phyloP scores from a whole-genome alignment of 106 monocot genomes.

The Vanilla planifolia region DNA sequence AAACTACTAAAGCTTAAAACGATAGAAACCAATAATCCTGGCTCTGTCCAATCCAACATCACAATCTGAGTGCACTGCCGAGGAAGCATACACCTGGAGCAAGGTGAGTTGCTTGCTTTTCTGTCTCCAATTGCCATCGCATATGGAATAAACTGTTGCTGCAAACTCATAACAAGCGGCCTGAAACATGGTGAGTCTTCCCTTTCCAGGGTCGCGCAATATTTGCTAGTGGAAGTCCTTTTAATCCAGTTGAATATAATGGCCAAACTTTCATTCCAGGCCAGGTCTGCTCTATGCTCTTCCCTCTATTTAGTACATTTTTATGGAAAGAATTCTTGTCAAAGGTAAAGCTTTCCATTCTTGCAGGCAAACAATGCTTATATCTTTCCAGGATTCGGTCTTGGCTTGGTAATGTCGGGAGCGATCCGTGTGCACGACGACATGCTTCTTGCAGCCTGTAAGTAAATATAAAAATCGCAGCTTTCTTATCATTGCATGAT shows the following conservation, averaged over 20 bases:
- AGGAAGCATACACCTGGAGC: conserved; percentile 71
- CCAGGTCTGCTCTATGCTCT: conserved; percentile 34
- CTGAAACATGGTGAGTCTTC: not conserved
- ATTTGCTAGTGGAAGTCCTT: conserved; percentile 87
- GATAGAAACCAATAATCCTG: conserved; percentile 51
- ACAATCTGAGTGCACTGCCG: conserved; percentile 75
- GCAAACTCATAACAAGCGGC: no score
- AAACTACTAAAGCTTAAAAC: not conserved
- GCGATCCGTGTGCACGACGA: conserved; percentile 91
- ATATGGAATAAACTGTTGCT: no score
- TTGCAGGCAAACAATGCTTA: conserved; percentile 84
- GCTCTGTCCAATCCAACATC: conserved; percentile 74
- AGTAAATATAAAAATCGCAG: not conserved
- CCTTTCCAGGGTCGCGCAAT: conserved; percentile 59
- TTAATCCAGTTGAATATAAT: conserved; percentile 57
- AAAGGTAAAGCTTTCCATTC: not conserved
- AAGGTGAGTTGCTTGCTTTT: conserved; percentile 16
- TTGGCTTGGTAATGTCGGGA: conserved; percentile 83
- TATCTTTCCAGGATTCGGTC: conserved; percentile 87
- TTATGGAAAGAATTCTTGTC: not conserved
- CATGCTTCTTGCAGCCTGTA: conserved; percentile 83
- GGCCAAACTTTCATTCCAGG: conserved; percentile 51
- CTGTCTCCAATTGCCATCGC: not conserved
- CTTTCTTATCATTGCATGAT: not conserved
- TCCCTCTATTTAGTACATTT: not conserved